Conservation (phyloP, 2,329 filamentous ascomycete genomes). For the Phoma sp. region DNA sequence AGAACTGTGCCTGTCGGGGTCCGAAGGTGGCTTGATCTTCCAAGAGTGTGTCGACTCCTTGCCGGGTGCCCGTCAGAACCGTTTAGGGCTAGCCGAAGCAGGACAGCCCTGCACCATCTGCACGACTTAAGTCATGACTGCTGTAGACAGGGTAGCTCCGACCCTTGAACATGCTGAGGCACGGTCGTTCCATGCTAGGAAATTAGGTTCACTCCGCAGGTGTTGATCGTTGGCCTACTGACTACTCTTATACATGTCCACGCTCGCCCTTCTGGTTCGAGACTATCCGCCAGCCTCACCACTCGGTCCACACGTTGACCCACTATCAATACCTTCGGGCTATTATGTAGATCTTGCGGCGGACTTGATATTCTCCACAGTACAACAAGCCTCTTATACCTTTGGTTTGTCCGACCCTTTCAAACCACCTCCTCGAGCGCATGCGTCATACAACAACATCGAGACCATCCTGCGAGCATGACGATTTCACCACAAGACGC, state of each 20-base stretch:
- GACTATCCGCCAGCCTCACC: conserved; percentile 2
- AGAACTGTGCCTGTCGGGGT: conserved; percentile 2
- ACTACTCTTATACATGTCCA: conserved; percentile 4
- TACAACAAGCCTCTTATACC: background rate
- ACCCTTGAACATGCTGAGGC: conserved; percentile 12
- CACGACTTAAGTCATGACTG: conserved; percentile 1
- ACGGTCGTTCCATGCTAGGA: conserved; percentile 6
- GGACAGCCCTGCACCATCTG: conserved; percentile 11
- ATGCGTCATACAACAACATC: background rate
- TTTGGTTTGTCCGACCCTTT: background rate
- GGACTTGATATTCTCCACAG: background rate
- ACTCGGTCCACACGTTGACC: background rate
- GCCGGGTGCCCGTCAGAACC: background rate
- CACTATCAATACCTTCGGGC: background rate
- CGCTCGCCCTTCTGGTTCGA: background rate
- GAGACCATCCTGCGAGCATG: conserved; percentile 9
- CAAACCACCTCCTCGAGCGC: background rate
- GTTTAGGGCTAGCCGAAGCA: conserved; percentile 6
- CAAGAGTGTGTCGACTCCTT: background rate
- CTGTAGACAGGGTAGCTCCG: conserved; percentile 4
- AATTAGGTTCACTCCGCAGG: conserved; percentile 8
- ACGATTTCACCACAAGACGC: conserved; percentile 17
- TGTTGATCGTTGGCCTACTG: conserved; percentile 3
- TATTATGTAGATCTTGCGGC: conserved; percentile 3
- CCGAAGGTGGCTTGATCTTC: background rate